A percentile compares a stretch with the other conserved stretches of the same genome.
Evolutionary conservation across 2,329 filamentous ascomycete genomes (phyloP).

Genomic region (Macrophomina phaseolina): DNA sequence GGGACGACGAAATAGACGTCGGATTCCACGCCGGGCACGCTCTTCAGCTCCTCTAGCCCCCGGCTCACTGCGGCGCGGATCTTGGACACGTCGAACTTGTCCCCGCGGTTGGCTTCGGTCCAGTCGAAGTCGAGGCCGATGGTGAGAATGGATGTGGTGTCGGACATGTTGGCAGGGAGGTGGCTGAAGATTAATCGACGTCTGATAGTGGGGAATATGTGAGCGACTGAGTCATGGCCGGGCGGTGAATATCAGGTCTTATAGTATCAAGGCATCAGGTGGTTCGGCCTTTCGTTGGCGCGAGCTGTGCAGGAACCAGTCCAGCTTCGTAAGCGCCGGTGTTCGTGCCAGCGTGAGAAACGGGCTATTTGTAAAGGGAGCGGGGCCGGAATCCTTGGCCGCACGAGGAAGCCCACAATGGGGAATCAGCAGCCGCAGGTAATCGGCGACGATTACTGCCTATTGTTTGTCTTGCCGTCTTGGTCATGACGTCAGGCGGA

Average conservation of each 20-base stretch:
- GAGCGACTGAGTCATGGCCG: no score
- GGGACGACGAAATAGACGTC: not conserved
- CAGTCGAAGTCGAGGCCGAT: conserved; percentile 16
- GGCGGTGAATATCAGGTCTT: no score
- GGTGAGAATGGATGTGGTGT: not conserved
- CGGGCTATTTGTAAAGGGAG: no score
- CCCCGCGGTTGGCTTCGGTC: not conserved
- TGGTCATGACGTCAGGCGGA: not conserved
- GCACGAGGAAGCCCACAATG: no score
- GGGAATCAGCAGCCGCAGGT: no score
- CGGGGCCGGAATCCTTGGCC: no score
- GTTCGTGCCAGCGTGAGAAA: not conserved
- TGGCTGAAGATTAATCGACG: not conserved
- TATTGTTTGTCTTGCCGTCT: no score
- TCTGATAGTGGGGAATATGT: not conserved
- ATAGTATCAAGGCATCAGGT: no score
- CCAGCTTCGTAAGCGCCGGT: not conserved
- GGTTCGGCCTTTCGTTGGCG: not conserved
- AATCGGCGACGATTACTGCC: not conserved
- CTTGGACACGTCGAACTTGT: not conserved
- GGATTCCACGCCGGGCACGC: not conserved
- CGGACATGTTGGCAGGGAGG: not conserved
- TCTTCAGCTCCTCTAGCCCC: not conserved
- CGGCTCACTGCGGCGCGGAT: not conserved
- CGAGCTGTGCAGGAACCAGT: not conserved